Percentiles rank a stretch among this genome's conserved stretches.
Conservation (phyloP, 2,329 filamentous ascomycete species). For the Colletotrichum simmondsii region DNA sequence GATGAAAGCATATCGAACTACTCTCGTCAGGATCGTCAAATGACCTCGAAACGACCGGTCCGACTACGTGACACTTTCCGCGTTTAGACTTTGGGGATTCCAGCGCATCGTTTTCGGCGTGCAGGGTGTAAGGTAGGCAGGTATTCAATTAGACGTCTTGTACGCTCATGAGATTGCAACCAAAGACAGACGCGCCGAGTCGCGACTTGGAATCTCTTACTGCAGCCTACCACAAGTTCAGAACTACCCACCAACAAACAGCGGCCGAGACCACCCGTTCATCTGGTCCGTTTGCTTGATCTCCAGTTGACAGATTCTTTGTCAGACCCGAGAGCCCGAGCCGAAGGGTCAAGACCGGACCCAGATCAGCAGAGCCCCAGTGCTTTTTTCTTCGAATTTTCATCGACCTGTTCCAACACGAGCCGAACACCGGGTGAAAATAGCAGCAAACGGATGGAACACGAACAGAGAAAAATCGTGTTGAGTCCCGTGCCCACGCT, state of each 20-base stretch:
- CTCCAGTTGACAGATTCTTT: not conserved
- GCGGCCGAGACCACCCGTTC: not conserved
- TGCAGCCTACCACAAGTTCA: not conserved
- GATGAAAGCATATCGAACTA: not conserved
- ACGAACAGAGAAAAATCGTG: not conserved
- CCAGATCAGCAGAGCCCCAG: not conserved
- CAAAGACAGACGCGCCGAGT: not conserved
- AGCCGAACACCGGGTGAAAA: not conserved
- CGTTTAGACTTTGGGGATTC: not conserved
- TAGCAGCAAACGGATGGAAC: not conserved
- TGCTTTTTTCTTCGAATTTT: not conserved
- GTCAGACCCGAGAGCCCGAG: not conserved
- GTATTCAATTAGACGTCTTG: not conserved
- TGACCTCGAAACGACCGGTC: not conserved
- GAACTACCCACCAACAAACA: not conserved
- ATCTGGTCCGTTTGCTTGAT: not conserved
- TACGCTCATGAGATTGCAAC: not conserved
- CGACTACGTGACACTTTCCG: not conserved
- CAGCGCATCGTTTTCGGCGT: not conserved
- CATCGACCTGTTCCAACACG: not conserved
- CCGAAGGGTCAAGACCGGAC: conserved; percentile 1
- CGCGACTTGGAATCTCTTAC: not conserved
- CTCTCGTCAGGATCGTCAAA: not conserved
- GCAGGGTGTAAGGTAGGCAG: not conserved
- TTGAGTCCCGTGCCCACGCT: not conserved